phyloP scores from a whole-genome alignment of 1,139 yeast species.

The Saccharomyces hybrid region DNA sequence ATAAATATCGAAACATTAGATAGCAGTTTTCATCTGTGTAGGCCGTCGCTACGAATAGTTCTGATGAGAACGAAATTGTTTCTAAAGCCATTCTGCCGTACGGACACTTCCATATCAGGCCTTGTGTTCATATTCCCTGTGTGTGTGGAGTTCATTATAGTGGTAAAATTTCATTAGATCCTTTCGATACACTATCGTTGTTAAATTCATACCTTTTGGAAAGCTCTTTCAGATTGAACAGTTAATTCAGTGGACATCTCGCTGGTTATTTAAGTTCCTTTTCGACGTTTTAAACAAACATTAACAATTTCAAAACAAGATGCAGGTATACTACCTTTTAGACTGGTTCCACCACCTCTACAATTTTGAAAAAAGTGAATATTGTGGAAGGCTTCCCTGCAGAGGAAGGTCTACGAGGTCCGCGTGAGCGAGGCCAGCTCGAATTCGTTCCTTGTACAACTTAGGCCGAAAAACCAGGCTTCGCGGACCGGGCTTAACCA shows the following conservation, averaged over 20 bases:
- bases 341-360: not conserved
- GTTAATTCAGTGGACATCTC: conserved; percentile 92
- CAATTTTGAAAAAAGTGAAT: not conserved
- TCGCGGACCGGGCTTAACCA: not conserved
- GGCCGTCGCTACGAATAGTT: not conserved
- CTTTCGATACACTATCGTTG: not conserved
- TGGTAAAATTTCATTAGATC: not conserved
- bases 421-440: not conserved
- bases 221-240: conserved; percentile 61
- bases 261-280: conserved; percentile 26
- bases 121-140: not conserved
- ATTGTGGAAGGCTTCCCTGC: not conserved
- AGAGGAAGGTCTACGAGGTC: not conserved
- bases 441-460: not conserved
- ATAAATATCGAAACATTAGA: not conserved
- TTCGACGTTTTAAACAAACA: conserved; percentile 3
- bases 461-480: not conserved
- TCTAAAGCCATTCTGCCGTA: not conserved
- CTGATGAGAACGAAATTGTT: not conserved
- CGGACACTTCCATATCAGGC: not conserved
- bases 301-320: not conserved
- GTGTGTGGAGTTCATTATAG: not conserved
- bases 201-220: conserved; percentile 87
- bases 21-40: not conserved
- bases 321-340: not conserved